These are phyloP conservation scores for Phytophthora uliginosa DNA, from an alignment of 352 stramenopile genomes.

Conservation along the genomic window DNA sequence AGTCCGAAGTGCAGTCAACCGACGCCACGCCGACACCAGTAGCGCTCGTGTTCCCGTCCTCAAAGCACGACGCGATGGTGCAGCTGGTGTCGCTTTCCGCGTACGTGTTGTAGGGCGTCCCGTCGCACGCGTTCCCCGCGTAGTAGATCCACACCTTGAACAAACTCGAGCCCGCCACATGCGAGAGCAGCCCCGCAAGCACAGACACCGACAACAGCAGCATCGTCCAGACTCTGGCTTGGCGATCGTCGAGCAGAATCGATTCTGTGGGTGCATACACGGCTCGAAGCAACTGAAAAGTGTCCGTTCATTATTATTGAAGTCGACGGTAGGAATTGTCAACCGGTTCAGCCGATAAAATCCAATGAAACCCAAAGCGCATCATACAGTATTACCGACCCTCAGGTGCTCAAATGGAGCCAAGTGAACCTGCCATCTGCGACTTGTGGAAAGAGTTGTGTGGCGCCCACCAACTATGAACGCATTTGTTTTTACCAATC, in stretches of 20 bases:
- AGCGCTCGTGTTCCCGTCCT: constrained; percentile 23
- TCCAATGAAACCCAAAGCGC: background rate
- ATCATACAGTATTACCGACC: no score
- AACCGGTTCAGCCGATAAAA: background rate
- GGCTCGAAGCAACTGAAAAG: background rate
- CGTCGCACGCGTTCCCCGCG: constrained; percentile 19
- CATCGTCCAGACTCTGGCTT: background rate
- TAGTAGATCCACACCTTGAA: constrained; percentile 36
- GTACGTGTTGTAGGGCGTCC: constrained; percentile 36
- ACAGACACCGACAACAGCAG: background rate
- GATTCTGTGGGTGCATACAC: background rate
- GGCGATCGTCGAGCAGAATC: background rate
- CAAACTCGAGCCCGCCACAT: constrained; percentile 10
- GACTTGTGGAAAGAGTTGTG: background rate
- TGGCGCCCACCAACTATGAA: background rate
- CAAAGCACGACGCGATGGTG: constrained; percentile 2
- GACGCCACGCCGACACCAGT: constrained; percentile 16
- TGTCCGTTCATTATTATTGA: background rate
- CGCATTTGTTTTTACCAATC: background rate
- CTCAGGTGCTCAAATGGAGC: no score
- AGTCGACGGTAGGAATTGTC: background rate
- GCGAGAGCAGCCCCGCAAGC: background rate
- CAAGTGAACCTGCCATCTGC: background rate
- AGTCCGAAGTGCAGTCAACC: constrained; percentile 38
- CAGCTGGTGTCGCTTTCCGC: constrained; percentile 14